Evolutionary conservation across 2,329 filamentous ascomycete genomes (phyloP).

Genomic region (Apiospora pterosperma): DNA sequence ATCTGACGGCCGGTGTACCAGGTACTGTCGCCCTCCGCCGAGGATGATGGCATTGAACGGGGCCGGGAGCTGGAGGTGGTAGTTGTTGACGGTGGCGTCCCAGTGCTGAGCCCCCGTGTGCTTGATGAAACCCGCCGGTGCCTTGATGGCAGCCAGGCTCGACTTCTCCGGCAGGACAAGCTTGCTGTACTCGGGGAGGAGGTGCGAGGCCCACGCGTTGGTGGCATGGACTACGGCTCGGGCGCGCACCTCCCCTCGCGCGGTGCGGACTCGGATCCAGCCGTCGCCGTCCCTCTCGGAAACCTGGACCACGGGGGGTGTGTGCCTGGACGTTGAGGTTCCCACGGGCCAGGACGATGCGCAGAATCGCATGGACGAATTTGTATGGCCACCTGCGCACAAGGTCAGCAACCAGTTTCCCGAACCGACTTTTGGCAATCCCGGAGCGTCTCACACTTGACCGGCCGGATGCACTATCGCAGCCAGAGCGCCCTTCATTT

Average conservation of each 20-base stretch:
- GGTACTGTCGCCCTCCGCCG: slow-evolving; percentile 22
- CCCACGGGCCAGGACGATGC: slow-evolving; percentile 9
- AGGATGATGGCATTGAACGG: slow-evolving; percentile 27
- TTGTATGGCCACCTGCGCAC: slow-evolving; percentile 12
- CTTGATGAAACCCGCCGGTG: slow-evolving; percentile 25
- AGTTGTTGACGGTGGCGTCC: slow-evolving; percentile 27
- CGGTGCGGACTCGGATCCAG: slow-evolving; percentile 18
- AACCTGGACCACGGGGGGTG: slow-evolving; percentile 19
- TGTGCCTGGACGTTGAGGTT: slow-evolving; percentile 23
- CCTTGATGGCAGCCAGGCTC: slow-evolving; percentile 25
- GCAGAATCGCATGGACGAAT: slow-evolving; percentile 13
- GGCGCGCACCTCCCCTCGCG: slow-evolving; percentile 11
- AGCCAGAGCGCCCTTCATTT: slow-evolving; percentile 26
- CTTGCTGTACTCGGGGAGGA: slow-evolving; percentile 12
- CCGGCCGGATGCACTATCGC: slow-evolving; percentile 24
- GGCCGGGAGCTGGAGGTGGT: slow-evolving; percentile 27
- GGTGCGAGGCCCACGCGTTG: slow-evolving; percentile 15
- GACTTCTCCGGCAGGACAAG: slow-evolving; percentile 11
- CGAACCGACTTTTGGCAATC: neutral
- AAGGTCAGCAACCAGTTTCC: neutral
- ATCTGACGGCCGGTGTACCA: slow-evolving; percentile 20
- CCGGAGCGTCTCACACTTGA: slow-evolving; percentile 10
- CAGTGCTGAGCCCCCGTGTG: slow-evolving; percentile 28
- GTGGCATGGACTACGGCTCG: slow-evolving; percentile 14
- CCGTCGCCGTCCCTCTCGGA: slow-evolving; percentile 19